Conservation (phyloP, 2,329 filamentous ascomycete genomes). For the Epichloe hybrida region DNA sequence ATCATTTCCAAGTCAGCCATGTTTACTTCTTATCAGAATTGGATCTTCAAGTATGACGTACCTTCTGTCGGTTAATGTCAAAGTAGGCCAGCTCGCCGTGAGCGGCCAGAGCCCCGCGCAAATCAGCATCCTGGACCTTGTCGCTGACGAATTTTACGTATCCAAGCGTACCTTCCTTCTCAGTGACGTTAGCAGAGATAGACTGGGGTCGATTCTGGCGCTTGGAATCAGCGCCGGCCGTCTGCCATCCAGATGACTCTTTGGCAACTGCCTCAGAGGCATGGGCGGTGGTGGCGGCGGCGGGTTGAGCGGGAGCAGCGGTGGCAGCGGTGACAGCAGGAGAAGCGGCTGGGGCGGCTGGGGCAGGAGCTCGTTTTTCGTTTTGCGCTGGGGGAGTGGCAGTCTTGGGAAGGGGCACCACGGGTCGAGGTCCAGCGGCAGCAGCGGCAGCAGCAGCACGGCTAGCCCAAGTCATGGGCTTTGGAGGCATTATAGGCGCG, state of each 20-base stretch:
- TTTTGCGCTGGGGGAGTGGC: conserved; percentile 36
- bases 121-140: conserved; percentile 62
- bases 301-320: conserved; percentile 19
- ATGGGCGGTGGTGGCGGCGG: conserved; percentile 23
- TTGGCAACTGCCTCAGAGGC: conserved; percentile 30
- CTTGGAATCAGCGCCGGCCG: conserved; percentile 71
- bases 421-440: conserved; percentile 39
- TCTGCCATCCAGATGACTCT: conserved; percentile 62
- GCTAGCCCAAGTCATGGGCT: conserved; percentile 66
- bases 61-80: conserved; percentile 73
- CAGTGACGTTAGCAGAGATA: conserved; percentile 41
- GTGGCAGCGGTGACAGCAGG: conserved; percentile 28
- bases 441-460: conserved; percentile 47
- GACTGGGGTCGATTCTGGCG: conserved; percentile 65
- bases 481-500: conserved; percentile 33
- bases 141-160: conserved; percentile 96
- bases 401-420: conserved; percentile 44
- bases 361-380: conserved; percentile 34
- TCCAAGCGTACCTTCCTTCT: conserved; percentile 66
- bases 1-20: conserved; percentile 5
- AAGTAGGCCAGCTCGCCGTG: conserved; percentile 62
- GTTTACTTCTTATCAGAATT: background rate
- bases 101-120: conserved; percentile 56
- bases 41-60: conserved; percentile 25
- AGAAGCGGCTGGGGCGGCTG: conserved; percentile 24